A percentile compares a stretch with the other conserved stretches of the same genome.
phyloP scores from a whole-genome alignment of 768 basidiomycete genomes.

The Grammothele lineata region DNA sequence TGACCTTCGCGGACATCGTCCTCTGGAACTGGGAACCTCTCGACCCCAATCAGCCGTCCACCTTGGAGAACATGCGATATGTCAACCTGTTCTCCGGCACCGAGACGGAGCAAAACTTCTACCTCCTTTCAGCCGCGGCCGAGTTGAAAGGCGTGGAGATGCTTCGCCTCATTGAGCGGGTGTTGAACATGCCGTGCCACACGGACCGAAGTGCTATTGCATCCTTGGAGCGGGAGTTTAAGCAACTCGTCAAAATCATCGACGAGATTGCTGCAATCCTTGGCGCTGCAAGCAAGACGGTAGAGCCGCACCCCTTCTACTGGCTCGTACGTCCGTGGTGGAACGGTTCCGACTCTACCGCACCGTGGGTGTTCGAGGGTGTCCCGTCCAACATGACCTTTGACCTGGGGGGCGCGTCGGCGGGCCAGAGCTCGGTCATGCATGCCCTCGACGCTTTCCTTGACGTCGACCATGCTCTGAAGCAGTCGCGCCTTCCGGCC shows the following conservation, averaged over 20 bases:
- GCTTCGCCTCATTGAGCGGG: constrained; percentile 83
- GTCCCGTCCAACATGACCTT: constrained; percentile 48
- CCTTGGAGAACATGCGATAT: constrained; percentile 71
- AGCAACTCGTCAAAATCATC: constrained; percentile 61
- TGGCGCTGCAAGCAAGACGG: constrained; percentile 58
- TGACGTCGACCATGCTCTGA: constrained; percentile 84
- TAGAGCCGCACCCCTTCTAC: constrained; percentile 87
- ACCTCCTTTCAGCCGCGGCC: constrained; percentile 74
- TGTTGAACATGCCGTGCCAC: constrained; percentile 69
- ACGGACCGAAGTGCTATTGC: constrained; percentile 38
- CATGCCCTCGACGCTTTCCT: constrained; percentile 82
- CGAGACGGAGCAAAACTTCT: constrained; percentile 83
- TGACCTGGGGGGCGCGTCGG: constrained; percentile 83
- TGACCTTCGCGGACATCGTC: constrained; percentile 95
- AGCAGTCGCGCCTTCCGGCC: constrained; percentile 60
- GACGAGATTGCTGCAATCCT: constrained; percentile 72
- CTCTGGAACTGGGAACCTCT: constrained; percentile 84
- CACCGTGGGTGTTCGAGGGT: constrained; percentile 78
- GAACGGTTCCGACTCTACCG: constrained; percentile 70
- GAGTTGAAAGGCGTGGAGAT: constrained; percentile 87
- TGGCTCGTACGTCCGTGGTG: constrained; percentile 92
- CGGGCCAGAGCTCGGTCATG: constrained; percentile 92
- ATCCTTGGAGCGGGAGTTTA: constrained; percentile 70
- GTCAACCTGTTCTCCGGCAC: constrained; percentile 79
- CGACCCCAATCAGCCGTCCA: constrained; percentile 53